These are phyloP conservation scores for Dothideomycetes sp. DNA, from an alignment of 2,329 filamentous ascomycete species.

Conservation along the genomic window DNA sequence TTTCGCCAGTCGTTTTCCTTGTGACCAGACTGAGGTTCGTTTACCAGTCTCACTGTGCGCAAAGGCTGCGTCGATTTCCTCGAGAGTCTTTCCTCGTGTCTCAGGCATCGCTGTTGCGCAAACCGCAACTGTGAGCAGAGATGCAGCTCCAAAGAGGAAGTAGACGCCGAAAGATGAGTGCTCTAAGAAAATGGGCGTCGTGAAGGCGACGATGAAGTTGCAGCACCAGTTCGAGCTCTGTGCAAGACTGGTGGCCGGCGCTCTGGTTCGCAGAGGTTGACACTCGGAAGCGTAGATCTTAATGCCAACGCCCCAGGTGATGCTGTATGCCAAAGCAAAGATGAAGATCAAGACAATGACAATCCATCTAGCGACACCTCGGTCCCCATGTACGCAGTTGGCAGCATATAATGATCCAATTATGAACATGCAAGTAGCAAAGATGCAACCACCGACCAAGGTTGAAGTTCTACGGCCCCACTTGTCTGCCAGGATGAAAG, in stretches of 20 bases:
- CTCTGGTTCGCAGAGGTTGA: slow-evolving; percentile 45
- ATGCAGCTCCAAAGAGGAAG: slow-evolving; percentile 28
- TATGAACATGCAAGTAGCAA: slow-evolving; percentile 38
- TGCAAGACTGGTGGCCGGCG: slow-evolving; percentile 44
- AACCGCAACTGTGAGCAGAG: slow-evolving; percentile 13
- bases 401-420: slow-evolving; percentile 42
- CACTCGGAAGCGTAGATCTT: slow-evolving; percentile 51
- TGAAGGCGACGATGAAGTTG: slow-evolving; percentile 30
- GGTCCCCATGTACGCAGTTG: slow-evolving; percentile 29
- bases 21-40: neutral
- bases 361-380: slow-evolving; percentile 36
- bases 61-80: slow-evolving; percentile 14
- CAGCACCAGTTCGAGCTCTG: slow-evolving; percentile 43
- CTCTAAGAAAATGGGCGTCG: slow-evolving; percentile 42
- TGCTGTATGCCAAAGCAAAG: slow-evolving; percentile 38
- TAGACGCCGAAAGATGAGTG: slow-evolving; percentile 27
- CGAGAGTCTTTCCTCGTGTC: slow-evolving; percentile 13
- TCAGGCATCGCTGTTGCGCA: slow-evolving; percentile 14
- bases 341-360: slow-evolving; percentile 42
- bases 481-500: slow-evolving; percentile 46
- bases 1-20: neutral
- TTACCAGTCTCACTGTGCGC: neutral
- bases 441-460: slow-evolving; percentile 46
- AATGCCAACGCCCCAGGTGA: slow-evolving; percentile 46
- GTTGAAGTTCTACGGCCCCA: slow-evolving; percentile 49